A percentile compares a stretch with the other conserved stretches of the same genome.
Conservation (phyloP, 176 grass and related monocot genomes). For the Areca catechu region DNA sequence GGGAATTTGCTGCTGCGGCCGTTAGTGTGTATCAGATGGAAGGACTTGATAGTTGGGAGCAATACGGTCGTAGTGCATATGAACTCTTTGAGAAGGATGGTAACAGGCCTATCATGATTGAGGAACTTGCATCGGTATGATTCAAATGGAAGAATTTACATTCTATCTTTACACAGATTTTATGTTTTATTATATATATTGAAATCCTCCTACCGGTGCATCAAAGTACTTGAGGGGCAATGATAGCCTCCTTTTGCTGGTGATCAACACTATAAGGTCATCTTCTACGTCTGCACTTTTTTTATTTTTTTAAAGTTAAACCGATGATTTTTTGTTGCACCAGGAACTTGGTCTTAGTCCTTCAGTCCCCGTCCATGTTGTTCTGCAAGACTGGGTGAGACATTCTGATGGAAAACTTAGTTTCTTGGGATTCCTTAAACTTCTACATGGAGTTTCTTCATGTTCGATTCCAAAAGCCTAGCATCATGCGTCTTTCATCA, state of each 20-base stretch:
- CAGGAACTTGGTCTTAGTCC: conserved; percentile 96
- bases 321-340: neutral
- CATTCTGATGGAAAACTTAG: conserved; percentile 90
- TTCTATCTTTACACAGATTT: too few species aligned
- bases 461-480: conserved; percentile 65
- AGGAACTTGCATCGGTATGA: conserved; percentile 91
- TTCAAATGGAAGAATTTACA: neutral
- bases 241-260: too few species aligned
- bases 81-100: conserved; percentile 97
- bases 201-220: too few species aligned
- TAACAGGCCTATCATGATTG: conserved; percentile 96
- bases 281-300: neutral
- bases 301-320: neutral
- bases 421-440: conserved; percentile 97
- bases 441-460: conserved; percentile 79
- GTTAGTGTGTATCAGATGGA: conserved; percentile 98
- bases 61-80: conserved; percentile 67
- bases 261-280: too few species aligned
- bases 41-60: conserved; percentile 92
- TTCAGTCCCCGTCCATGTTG: conserved; percentile 84
- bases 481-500: neutral
- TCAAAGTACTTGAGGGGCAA: too few species aligned
- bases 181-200: too few species aligned
- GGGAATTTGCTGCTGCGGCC: conserved; percentile 86
- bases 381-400: conserved; percentile 98